Percentiles rank a stretch among this genome's conserved stretches.
Evolutionary conservation across 2,329 filamentous ascomycete species (phyloP).

Genomic region (Penicillium griseofulvum): DNA sequence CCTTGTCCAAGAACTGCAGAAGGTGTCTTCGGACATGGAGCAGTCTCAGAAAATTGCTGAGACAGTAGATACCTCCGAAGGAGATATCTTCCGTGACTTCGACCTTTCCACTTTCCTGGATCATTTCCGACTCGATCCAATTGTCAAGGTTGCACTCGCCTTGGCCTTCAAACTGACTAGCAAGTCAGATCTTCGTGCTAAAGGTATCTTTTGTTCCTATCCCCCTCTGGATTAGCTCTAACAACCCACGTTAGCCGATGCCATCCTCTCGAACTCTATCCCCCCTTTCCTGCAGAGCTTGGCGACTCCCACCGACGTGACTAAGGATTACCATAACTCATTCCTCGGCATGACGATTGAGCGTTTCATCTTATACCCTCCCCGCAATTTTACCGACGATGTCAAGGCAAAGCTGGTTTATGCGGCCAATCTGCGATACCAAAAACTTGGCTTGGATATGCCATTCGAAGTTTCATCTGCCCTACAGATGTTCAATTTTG

Average conservation of each 20-base stretch:
- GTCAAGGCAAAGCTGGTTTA: constrained; percentile 63
- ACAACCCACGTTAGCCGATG: constrained; percentile 64
- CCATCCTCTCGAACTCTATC: constrained; percentile 80
- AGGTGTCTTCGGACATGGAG: constrained; percentile 74
- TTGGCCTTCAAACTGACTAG: constrained; percentile 83
- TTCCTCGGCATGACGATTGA: constrained; percentile 81
- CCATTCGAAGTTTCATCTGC: constrained; percentile 45
- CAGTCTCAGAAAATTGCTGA: constrained; percentile 91
- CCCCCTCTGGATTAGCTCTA: not conserved
- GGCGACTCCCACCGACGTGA: constrained; percentile 61
- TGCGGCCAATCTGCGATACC: constrained; percentile 67
- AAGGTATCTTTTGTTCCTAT: constrained; percentile 60
- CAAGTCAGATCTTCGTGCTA: constrained; percentile 78
- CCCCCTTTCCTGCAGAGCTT: constrained; percentile 74
- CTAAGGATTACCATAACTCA: constrained; percentile 63
- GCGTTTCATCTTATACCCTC: constrained; percentile 81
- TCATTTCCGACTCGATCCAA: constrained; percentile 87
- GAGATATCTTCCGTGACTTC: constrained; percentile 93
- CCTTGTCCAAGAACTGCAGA: constrained; percentile 78
- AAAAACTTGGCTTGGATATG: constrained; percentile 52
- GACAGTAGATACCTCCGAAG: constrained; percentile 83
- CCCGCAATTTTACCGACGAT: constrained; percentile 78
- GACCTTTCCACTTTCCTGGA: constrained; percentile 94
- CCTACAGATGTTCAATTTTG: constrained; percentile 46
- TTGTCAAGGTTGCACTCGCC: constrained; percentile 83